Base-by-base conservation (phyloP, 108 stramenopile genomes). In the Nitzschia sp. region DNA sequence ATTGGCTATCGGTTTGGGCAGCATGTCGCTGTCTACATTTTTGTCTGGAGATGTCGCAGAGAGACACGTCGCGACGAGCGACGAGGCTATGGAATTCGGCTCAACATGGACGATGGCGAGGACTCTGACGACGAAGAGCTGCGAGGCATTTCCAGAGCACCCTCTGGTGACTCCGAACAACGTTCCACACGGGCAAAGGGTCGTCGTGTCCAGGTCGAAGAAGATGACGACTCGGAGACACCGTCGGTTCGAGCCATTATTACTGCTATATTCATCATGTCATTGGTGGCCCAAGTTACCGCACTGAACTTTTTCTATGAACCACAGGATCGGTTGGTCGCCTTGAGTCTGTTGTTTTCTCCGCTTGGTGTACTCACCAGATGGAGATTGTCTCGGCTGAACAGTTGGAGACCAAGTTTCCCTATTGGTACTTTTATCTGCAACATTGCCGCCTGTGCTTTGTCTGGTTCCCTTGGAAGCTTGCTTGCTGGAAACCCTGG, bases 371-470 rank as follows among this genome's bases (percentile, higher is more conserved):
- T 85, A 24, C 62, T 90, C 22, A 71, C 85, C 54, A 72, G 91
- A 57, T 92, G 88, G 87, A 78, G 81, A 63, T 63, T 90, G 39
- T 77, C 77, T 44, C 71, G 72, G 72, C 83, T 75, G 57, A 92
- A 92, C 72, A 62, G 64, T 15, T 79, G 76, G 69, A 72, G 87
- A 25, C 87, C 86, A 10, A 86, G 73, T 29, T 92, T 92, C 57
- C 88, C 91, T 21, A 53, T 92, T 34, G 91, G 91, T 9, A 92
- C 91, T 11, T 92, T 92, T 77, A 46, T 83, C 29, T 85, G 85
- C 60, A 92, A 92, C 68, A 80, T 92, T 20, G 72, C 84, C 1
- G 84, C 85, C 1, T 89, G 88, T 73, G 87, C 87, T 17, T 44
- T 92, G 12, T 76, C 76, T 43, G 91, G 91, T 41, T 80, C 78